A percentile compares a stretch with the other conserved stretches of the same genome.
Conservation (phyloP, 1,139 yeast genomes). For the Hyphopichia pseudoburtonii region DNA sequence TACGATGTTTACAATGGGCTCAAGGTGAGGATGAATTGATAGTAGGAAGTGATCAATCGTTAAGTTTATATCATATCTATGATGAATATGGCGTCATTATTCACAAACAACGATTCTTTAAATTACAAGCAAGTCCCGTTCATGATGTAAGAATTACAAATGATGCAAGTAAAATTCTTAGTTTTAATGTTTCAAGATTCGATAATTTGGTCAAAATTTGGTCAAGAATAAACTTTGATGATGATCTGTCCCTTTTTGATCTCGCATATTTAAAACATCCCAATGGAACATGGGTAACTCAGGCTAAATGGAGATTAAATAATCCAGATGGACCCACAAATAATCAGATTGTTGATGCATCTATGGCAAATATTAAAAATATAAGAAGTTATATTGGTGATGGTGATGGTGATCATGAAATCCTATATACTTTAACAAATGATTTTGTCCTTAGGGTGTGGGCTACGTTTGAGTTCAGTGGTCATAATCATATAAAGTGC, state of each 20-base stretch:
- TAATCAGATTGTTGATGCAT: slow-evolving; percentile 21
- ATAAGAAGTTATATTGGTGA: slow-evolving; percentile 34
- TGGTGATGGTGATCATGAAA: slow-evolving; percentile 34
- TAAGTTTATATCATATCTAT: slow-evolving; percentile 54
- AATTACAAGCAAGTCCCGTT: slow-evolving; percentile 57
- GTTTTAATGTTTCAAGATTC: slow-evolving; percentile 49
- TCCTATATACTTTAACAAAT: slow-evolving; percentile 60
- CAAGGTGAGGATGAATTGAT: slow-evolving; percentile 53
- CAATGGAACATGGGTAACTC: slow-evolving; percentile 45
- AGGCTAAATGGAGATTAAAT: slow-evolving; percentile 52
- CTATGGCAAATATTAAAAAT: slow-evolving; percentile 42
- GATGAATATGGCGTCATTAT: slow-evolving; percentile 44
- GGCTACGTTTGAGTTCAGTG: slow-evolving; percentile 67
- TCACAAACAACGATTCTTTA: slow-evolving; percentile 51
- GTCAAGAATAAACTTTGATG: slow-evolving; percentile 73
- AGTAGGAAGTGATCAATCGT: slow-evolving; percentile 52
- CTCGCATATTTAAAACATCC: slow-evolving; percentile 69
- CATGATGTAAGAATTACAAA: slow-evolving; percentile 56
- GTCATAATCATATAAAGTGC: slow-evolving; percentile 55
- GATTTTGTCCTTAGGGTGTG: slow-evolving; percentile 64
- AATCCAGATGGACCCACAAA: slow-evolving; percentile 7
- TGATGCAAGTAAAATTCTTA: slow-evolving; percentile 64
- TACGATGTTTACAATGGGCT: slow-evolving; percentile 71
- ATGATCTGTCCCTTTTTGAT: slow-evolving; percentile 68
- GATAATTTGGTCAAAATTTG: slow-evolving; percentile 76